Percentiles rank a stretch among this genome's conserved stretches.
Evolutionary conservation across 1,284 basidiomycete genomes (phyloP).

Genomic region (Wolfiporia cocos): DNA sequence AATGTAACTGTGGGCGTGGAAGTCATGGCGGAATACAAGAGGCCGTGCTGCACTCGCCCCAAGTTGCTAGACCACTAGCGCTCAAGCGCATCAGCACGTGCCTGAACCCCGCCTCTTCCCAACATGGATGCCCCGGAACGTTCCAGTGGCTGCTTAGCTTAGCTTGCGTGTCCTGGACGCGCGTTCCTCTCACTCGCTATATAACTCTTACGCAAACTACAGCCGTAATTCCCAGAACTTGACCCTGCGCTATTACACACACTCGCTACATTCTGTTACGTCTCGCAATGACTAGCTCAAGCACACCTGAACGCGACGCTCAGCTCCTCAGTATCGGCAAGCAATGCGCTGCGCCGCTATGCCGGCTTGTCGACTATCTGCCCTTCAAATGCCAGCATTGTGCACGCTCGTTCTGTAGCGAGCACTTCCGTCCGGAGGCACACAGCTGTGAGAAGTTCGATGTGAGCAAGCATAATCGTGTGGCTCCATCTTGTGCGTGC

Average conservation of each 20-base stretch:
- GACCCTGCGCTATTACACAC: neutral
- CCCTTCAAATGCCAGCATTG: slow-evolving; percentile 80
- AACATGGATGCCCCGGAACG: slow-evolving; percentile 2
- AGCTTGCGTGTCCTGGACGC: slow-evolving; percentile 14
- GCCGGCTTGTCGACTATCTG: slow-evolving; percentile 72
- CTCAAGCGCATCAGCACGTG: neutral
- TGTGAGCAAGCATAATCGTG: slow-evolving; percentile 57
- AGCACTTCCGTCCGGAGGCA: slow-evolving; percentile 62
- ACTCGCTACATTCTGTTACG: slow-evolving; percentile 6
- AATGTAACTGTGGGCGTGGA: slow-evolving; percentile 16
- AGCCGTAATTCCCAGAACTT: neutral
- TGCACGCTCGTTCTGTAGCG: slow-evolving; percentile 57
- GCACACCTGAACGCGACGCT: slow-evolving; percentile 35
- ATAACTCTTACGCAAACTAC: slow-evolving; percentile 4
- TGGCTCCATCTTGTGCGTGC: slow-evolving; percentile 65
- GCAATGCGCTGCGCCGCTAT: slow-evolving; percentile 59
- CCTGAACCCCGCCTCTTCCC: neutral
- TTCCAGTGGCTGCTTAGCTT: slow-evolving; percentile 9
- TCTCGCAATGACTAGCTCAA: slow-evolving; percentile 24
- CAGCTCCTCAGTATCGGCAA: slow-evolving; percentile 62
- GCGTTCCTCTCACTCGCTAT: slow-evolving; percentile 13
- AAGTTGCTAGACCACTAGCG: no score
- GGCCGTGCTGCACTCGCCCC: neutral
- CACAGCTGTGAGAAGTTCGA: slow-evolving; percentile 70
- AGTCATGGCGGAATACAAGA: slow-evolving; percentile 10